These are phyloP conservation scores for Pyrenophora teres DNA, from an alignment of 2,329 filamentous ascomycete species.

Conservation along the genomic window DNA sequence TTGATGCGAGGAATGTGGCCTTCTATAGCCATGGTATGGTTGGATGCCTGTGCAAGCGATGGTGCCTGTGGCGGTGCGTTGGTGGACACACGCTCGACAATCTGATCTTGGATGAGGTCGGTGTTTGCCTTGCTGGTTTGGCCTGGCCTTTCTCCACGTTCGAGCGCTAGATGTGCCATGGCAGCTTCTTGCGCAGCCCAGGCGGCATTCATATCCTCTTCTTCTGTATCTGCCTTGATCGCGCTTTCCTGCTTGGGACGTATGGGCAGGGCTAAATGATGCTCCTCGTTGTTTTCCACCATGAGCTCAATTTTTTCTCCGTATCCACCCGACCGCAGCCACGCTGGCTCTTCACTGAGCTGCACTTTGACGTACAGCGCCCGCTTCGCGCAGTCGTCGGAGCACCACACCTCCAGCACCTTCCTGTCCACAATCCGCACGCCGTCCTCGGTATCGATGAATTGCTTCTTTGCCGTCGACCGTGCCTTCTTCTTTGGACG, in stretches of 20 bases:
- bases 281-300: slow-evolving; percentile 42
- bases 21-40: slow-evolving; percentile 46
- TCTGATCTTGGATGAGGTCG: slow-evolving; percentile 38
- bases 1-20: slow-evolving; percentile 42
- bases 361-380: slow-evolving; percentile 89
- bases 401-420: slow-evolving; percentile 87
- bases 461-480: slow-evolving; percentile 59
- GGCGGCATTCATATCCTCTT: slow-evolving; percentile 36
- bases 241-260: slow-evolving; percentile 31
- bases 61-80: slow-evolving; percentile 33
- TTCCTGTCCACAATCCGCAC: slow-evolving; percentile 70
- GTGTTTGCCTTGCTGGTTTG: slow-evolving; percentile 37
- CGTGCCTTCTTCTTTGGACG: slow-evolving; percentile 64
- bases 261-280: slow-evolving; percentile 33
- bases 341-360: slow-evolving; percentile 81
- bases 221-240: slow-evolving; percentile 25
- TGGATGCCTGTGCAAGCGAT: slow-evolving; percentile 22
- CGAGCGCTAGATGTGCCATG: slow-evolving; percentile 49
- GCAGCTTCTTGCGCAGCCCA: slow-evolving; percentile 43
- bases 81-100: slow-evolving; percentile 35
- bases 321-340: slow-evolving; percentile 69
- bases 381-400: slow-evolving; percentile 73
- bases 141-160: slow-evolving; percentile 51
- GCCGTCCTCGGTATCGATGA: slow-evolving; percentile 64
- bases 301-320: slow-evolving; percentile 48